phyloP scores from a whole-genome alignment of 1,139 yeast genomes.

The Diutina sp. region DNA sequence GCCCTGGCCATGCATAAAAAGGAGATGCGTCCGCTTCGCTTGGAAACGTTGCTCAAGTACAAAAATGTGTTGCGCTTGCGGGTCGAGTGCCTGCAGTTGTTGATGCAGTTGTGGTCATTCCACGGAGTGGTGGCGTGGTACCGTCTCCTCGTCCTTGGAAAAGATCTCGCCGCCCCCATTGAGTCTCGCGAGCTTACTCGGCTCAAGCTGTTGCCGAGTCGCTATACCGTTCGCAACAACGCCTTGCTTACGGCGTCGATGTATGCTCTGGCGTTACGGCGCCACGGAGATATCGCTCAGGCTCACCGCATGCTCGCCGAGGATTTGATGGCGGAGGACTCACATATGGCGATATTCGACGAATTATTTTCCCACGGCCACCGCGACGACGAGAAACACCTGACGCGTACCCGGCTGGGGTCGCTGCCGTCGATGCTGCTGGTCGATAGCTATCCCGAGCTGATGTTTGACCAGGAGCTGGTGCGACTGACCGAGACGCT shows the following conservation, averaged over 20 bases:
- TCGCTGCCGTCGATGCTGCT: neutral
- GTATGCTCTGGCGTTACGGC: neutral
- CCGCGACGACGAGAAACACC: neutral
- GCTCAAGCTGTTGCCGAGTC: constrained; percentile 22
- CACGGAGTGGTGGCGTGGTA: constrained; percentile 28
- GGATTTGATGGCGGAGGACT: neutral
- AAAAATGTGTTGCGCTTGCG: constrained; percentile 24
- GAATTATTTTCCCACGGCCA: neutral
- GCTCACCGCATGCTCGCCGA: neutral
- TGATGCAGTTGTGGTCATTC: constrained; percentile 33
- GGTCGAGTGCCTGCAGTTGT: constrained; percentile 26
- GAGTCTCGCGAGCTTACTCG: constrained; percentile 17
- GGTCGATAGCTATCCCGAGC: neutral
- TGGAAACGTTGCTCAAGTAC: constrained; percentile 20
- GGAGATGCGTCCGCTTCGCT: constrained; percentile 10
- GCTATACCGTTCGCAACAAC: constrained; percentile 5
- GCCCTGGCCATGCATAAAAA: constrained; percentile 10
- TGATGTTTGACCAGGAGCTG: neutral
- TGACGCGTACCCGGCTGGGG: neutral
- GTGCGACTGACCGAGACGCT: neutral
- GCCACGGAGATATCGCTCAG: neutral
- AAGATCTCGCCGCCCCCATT: constrained; percentile 23
- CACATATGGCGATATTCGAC: neutral
- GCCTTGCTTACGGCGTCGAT: neutral
- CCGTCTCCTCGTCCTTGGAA: constrained; percentile 20